Evolutionary conservation across 768 basidiomycete species (phyloP).

Genomic region (Dentipellis sp.): DNA sequence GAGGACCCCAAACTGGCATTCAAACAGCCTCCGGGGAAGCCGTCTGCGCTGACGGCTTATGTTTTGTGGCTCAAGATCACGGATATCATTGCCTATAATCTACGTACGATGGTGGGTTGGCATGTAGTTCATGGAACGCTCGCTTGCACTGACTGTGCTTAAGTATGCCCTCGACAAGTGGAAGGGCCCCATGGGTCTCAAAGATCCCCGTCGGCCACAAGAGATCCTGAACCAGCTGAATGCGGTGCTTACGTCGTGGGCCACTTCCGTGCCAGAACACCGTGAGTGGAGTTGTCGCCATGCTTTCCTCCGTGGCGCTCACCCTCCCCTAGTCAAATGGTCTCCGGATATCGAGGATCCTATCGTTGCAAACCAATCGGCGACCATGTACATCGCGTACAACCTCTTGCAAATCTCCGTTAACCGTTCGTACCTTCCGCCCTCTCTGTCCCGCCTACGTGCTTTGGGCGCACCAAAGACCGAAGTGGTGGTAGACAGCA

Average conservation of each 20-base stretch:
- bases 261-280: conserved; percentile 20
- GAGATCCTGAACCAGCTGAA: conserved; percentile 35
- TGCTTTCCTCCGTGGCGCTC: not conserved
- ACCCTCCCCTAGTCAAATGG: conserved; percentile 26
- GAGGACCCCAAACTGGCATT: conserved; percentile 31
- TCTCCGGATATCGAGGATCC: conserved; percentile 31
- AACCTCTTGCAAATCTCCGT: conserved; percentile 64
- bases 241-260: conserved; percentile 30
- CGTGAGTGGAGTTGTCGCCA: conserved; percentile 14
- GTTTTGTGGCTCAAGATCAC: conserved; percentile 34
- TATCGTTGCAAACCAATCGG: conserved; percentile 32
- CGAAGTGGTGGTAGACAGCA: not conserved
- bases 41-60: conserved; percentile 31
- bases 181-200: conserved; percentile 17
- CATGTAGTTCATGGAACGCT: not conserved
- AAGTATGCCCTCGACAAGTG: conserved; percentile 30
- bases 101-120: conserved; percentile 31
- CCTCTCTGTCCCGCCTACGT: conserved; percentile 3
- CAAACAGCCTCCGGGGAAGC: conserved; percentile 36
- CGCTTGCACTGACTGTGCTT: not conserved
- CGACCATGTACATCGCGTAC: conserved; percentile 33
- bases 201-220: conserved; percentile 19
- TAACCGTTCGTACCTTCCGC: conserved; percentile 70
- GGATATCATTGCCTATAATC: conserved; percentile 33
- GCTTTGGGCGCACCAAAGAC: not conserved